Conservation (phyloP, 225 moss, liverwort and hornwort species). For the Polytrichum formosum region DNA sequence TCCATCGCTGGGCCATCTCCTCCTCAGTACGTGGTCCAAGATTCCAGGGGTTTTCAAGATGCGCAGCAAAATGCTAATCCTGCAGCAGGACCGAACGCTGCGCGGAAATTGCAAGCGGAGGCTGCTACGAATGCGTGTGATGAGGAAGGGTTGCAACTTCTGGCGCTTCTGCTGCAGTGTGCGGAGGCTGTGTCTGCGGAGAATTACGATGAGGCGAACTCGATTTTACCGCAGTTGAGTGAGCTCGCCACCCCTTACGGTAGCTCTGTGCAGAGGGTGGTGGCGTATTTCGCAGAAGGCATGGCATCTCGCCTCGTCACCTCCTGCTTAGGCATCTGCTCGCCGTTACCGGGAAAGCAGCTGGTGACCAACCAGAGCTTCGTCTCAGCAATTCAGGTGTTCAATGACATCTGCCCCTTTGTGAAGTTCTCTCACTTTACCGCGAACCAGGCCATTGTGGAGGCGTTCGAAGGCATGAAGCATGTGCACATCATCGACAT, state of each 20-base stretch:
- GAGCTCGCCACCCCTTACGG: constrained; percentile 82
- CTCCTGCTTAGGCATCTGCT: constrained; percentile 66
- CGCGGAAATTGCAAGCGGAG: constrained; percentile 7
- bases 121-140: constrained; percentile 20
- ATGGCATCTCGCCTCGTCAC: constrained; percentile 72
- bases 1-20: constrained; percentile 3
- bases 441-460: constrained; percentile 73
- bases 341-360: constrained; percentile 52
- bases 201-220: constrained; percentile 73
- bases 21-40: background rate
- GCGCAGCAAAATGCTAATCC: constrained; percentile 10
- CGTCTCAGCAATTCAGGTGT: constrained; percentile 72
- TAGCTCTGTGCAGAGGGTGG: constrained; percentile 73
- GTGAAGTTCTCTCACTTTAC: constrained; percentile 87
- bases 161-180: constrained; percentile 70
- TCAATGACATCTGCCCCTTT: constrained; percentile 78
- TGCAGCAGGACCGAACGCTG: background rate
- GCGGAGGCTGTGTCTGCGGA: constrained; percentile 77
- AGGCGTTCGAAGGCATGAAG: constrained; percentile 72
- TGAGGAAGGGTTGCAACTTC: constrained; percentile 72
- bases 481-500: constrained; percentile 77
- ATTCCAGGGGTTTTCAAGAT: constrained; percentile 3
- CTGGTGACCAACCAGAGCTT: constrained; percentile 53
- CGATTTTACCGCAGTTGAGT: constrained; percentile 69
- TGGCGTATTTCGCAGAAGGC: constrained; percentile 82